Evolutionary conservation across 2,329 filamentous ascomycete species (phyloP).

Genomic region (Aaosphaeria pasadenensis): DNA sequence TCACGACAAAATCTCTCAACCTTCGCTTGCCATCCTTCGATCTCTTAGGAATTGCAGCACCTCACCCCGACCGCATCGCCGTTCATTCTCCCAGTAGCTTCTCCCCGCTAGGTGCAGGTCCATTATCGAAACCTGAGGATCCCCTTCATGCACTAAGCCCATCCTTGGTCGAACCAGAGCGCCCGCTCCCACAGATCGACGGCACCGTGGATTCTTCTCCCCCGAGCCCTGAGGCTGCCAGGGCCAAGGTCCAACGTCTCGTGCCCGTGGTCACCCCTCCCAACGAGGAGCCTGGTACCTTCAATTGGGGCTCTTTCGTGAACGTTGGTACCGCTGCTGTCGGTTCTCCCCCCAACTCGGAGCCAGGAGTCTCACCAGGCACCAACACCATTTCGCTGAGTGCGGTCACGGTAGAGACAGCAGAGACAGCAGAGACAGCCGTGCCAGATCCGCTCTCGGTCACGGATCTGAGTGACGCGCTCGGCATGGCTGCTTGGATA

Average conservation of each 20-base stretch:
- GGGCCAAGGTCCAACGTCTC: constrained; percentile 27
- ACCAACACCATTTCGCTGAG: constrained; percentile 2
- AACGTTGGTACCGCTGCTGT: constrained; percentile 33
- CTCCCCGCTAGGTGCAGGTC: constrained; percentile 32
- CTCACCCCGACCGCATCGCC: constrained; percentile 42
- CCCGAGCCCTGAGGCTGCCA: constrained; percentile 17
- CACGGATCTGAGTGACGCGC: constrained; percentile 16
- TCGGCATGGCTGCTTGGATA: constrained; percentile 30
- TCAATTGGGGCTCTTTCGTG: constrained; percentile 40
- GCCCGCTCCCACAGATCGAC: constrained; percentile 8
- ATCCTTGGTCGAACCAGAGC: constrained; percentile 15
- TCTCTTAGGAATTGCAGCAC: constrained; percentile 48
- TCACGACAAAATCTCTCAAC: constrained; percentile 31
- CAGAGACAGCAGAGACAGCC: constrained; percentile 13
- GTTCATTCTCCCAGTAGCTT: constrained; percentile 22
- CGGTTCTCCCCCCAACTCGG: constrained; percentile 40
- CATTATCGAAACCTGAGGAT: constrained; percentile 38
- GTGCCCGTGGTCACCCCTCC: constrained; percentile 47
- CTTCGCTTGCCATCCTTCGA: constrained; percentile 56
- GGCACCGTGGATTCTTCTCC: constrained; percentile 12
- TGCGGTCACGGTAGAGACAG: constrained; percentile 7
- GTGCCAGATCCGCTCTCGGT: constrained; percentile 15
- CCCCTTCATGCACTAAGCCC: constrained; percentile 40
- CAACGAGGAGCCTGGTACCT: constrained; percentile 42
- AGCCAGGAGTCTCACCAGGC: constrained; percentile 31